Evolutionary conservation across 2,329 filamentous ascomycete species (phyloP), one percentile per base, ranked within the genome.

Genomic region (Fusarium sp.): DNA sequence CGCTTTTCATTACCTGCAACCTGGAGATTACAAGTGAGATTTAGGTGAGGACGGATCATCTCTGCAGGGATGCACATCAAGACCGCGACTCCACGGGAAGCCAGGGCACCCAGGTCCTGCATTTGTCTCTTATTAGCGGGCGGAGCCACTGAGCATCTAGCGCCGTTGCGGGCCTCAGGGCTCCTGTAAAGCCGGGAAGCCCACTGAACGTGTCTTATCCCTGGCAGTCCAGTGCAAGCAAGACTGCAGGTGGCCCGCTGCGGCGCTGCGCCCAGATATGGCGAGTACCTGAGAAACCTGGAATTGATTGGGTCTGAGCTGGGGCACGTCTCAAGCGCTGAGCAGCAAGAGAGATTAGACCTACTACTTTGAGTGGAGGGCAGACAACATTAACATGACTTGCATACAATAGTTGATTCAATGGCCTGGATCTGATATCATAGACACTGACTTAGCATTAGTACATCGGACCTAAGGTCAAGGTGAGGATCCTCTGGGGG

Each of bases 31-130:
- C 74, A 77, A 70, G 75, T 77, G 71, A 77, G 73, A 77, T 77
- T 76, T 78, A 72, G 72, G 60, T 72, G 75, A 75, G 70, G 70
- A 74, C 72, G 75, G 78, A 80, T 80, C 78, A 78, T 72, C 77
- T 75, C 72, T 79, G 78, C 78, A 80, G 78, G 78, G 78, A 77
- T 79, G 66, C 39, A 61, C 70, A 75, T 71, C 74, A 75, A 75
- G 71, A 53, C 46, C n/a, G 58, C 58, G 55, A 67, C 68, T 71
- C 71, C 67, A 73, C 46, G 58, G 36, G 45, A 64, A 42, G 63
- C 62, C 72, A 70, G 65, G 75, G 66, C 62, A 65, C 50, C 73
- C 74, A 72, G 49, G 72, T 67, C 62, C 65, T 55, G 70, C 61
- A 65, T 68, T 44, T 71, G 54, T 73, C 62, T 65, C 71, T 72